These are phyloP conservation scores for Simmondsia chinensis DNA, from an alignment of 148 eudicot species.

Conservation along the genomic window DNA sequence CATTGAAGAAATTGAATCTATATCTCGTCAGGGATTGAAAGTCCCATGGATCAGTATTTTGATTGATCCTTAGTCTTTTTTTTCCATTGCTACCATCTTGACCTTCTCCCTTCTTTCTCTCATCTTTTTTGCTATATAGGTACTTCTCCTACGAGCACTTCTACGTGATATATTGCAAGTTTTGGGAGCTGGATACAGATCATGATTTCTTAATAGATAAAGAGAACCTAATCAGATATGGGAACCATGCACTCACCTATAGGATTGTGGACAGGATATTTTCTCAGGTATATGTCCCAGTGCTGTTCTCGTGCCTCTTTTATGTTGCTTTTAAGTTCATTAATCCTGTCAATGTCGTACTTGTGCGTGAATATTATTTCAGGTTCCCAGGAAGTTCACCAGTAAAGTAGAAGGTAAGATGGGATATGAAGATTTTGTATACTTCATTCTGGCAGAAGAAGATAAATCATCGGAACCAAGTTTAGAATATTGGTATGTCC, in stretches of 20 bases:
- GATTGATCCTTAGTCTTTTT: too few species aligned
- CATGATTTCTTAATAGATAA: conserved; percentile 93
- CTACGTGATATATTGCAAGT: conserved; percentile 93
- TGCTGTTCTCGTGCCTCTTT: too few species aligned
- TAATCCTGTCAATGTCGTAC: too few species aligned
- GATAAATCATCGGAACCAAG: conserved; percentile 96
- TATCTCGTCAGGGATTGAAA: too few species aligned
- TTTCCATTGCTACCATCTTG: too few species aligned
- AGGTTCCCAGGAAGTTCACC: conserved; percentile 87
- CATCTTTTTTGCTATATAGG: conserved; percentile 29
- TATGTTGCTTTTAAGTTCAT: too few species aligned
- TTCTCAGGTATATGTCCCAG: conserved; percentile 62
- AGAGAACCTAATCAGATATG: conserved; percentile 92
- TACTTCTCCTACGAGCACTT: conserved; percentile 97
- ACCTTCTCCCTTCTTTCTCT: conserved; percentile 1
- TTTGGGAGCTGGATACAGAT: conserved; percentile 95
- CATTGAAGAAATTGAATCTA: too few species aligned
- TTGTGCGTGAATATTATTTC: conserved; percentile 1
- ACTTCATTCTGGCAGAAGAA: conserved; percentile 91
- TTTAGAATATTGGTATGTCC: conserved; percentile 83
- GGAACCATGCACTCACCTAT: conserved; percentile 94
- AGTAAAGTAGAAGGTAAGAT: conserved; percentile 86
- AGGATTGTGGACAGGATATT: conserved; percentile 90
- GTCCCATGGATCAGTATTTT: too few species aligned
- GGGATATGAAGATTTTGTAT: conserved; percentile 98